Evolutionary conservation across 1,139 yeast species (phyloP), one percentile per base, ranked within the genome.

Genomic region (Meyerozyma athensensis): DNA sequence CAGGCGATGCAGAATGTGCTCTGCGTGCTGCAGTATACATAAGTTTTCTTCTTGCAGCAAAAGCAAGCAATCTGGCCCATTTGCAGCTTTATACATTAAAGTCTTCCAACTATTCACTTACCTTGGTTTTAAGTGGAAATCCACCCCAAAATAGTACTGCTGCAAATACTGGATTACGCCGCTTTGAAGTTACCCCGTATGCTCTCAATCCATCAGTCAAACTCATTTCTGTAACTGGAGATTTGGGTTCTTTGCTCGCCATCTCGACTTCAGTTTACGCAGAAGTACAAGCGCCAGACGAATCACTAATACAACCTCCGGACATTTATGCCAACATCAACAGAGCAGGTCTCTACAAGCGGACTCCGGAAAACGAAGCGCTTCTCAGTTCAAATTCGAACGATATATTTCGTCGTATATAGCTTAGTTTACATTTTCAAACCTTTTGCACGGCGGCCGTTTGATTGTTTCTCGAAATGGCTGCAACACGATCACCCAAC

Each of bases 401-500:
- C 28, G 28, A 24, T 24, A 24, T 24, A 24, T 6, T 24, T 24
- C 28, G 28, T 24, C 28, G 13, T 8, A 17, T 24, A 24, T 24
- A 24, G 28, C 10, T 4, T 24, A 24, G 7, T 8, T 28, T 28
- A 28, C 20, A 28, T 10, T 24, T 7, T 30, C 16, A 31, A 19
- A 36, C 38, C n/a, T 30, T 30, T n/a, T 13, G 26, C 26, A 47
- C 38, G 13, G 35, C 43, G 13, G 58, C 52, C 23, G 50, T 51
- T 44, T 63, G 64, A 19, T 60, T 63, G 59, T 78, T 79, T 50
- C 84, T 77, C 19, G 89, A 74, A 63, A 77, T 81, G 28, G 84
- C 72, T 19, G 96, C 95, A 41, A 89, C 94, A 52, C 90, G 79
- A 57, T 94, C 98, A 48, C 99, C 99, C 53, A 94, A 72, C 4